Evolutionary conservation across 208 protist species (phyloP).

Genomic region (Herpetomonas samuelpessoai): DNA sequence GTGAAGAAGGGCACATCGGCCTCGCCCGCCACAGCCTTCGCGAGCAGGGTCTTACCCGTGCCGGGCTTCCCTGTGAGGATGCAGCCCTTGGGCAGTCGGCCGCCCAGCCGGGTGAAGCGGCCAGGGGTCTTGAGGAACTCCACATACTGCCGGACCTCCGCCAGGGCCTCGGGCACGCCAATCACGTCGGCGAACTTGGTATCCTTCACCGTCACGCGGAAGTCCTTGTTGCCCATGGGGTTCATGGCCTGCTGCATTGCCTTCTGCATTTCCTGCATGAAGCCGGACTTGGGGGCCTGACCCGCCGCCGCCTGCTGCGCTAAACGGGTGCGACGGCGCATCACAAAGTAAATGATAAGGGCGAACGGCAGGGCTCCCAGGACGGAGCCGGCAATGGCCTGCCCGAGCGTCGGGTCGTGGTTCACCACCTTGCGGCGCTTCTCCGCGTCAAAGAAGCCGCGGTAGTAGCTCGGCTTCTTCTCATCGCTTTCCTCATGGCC

Average conservation of each 20-base stretch:
- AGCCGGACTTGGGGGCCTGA: constrained; percentile 20
- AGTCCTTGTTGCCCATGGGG: constrained; percentile 63
- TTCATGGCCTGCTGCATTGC: constrained; percentile 69
- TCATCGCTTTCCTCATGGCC: constrained; percentile 1
- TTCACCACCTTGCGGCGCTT: constrained; percentile 72
- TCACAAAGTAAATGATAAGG: constrained; percentile 52
- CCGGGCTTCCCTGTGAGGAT: constrained; percentile 96
- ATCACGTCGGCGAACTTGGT: constrained; percentile 86
- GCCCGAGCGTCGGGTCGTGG: constrained; percentile 50
- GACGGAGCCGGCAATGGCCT: constrained; percentile 49
- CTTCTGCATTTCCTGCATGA: constrained; percentile 51
- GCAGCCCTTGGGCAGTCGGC: constrained; percentile 95
- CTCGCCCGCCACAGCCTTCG: constrained; percentile 90
- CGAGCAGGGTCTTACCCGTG: constrained; percentile 96
- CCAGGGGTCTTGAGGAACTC: constrained; percentile 93
- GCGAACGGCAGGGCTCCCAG: constrained; percentile 62
- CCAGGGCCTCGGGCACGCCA: constrained; percentile 93
- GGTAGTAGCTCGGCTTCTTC: constrained; percentile 39
- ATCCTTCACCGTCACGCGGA: constrained; percentile 72
- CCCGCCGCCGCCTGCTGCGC: constrained; percentile 21
- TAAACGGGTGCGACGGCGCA: constrained; percentile 31
- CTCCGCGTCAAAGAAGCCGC: constrained; percentile 83
- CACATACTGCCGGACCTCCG: constrained; percentile 96
- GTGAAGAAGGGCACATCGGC: constrained; percentile 96
- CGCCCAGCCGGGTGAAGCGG: constrained; percentile 94